A percentile compares a stretch with the other conserved stretches of the same genome.
These are phyloP conservation scores for Naganishia vishniacii DNA, from an alignment of 768 basidiomycete species.

Conservation along the genomic window DNA sequence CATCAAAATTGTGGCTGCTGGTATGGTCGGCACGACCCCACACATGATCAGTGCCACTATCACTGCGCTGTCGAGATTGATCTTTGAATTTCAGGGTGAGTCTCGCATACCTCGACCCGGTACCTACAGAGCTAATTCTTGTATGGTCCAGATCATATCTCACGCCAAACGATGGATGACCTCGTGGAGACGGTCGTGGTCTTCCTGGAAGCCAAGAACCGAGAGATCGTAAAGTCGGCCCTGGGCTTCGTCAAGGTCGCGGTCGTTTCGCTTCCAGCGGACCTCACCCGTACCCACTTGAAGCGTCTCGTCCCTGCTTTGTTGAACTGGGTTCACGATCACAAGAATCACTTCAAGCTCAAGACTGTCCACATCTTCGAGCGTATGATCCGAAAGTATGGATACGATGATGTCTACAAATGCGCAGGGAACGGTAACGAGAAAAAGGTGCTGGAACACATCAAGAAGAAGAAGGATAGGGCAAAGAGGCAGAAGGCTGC, in stretches of 20 bases:
- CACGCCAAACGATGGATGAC: slow-evolving; percentile 68
- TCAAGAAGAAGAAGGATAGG: slow-evolving; percentile 89
- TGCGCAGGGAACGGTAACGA: slow-evolving; percentile 73
- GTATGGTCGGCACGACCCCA: slow-evolving; percentile 82
- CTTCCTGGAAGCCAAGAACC: slow-evolving; percentile 80
- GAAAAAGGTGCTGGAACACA: slow-evolving; percentile 81
- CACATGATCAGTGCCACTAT: slow-evolving; percentile 99
- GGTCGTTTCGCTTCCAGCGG: slow-evolving; percentile 71
- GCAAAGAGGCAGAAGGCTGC: slow-evolving; percentile 78
- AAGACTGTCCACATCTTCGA: slow-evolving; percentile 97
- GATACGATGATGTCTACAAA: slow-evolving; percentile 67
- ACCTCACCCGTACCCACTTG: slow-evolving; percentile 71
- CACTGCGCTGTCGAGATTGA: slow-evolving; percentile 82
- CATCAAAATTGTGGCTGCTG: slow-evolving; percentile 93
- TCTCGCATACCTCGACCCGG: not conserved
- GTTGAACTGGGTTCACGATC: slow-evolving; percentile 88
- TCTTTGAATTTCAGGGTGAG: slow-evolving; percentile 92
- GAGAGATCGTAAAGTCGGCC: slow-evolving; percentile 95
- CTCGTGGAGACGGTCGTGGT: slow-evolving; percentile 79
- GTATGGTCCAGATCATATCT: slow-evolving; percentile 60
- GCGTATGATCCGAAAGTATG: slow-evolving; percentile 84
- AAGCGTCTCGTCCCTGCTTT: slow-evolving; percentile 73
- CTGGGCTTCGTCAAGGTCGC: slow-evolving; percentile 91
- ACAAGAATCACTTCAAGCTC: slow-evolving; percentile 96
- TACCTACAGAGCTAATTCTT: not conserved